Base-by-base conservation (phyloP, 2,329 filamentous ascomycete species). In the Zymoseptoria brevis region DNA sequence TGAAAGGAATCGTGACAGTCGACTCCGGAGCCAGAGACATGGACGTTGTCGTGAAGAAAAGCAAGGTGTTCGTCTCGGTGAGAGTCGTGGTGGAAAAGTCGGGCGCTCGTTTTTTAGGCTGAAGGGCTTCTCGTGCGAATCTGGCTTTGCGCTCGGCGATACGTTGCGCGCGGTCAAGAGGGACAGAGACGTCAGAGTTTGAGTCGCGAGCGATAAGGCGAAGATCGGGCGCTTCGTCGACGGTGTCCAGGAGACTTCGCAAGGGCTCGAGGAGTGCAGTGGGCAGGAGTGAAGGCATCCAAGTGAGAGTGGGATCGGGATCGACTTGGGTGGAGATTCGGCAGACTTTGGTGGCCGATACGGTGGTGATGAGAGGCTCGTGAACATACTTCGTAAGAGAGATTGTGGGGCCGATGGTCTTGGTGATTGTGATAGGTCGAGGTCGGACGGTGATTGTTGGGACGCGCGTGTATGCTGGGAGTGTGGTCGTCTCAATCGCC, bases 291-390 rank as follows among this genome's bases (percentile, higher is more conserved):
- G 56, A 64, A 50, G 67, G 65, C 1, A 24, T 26, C 56, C 56
- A 55, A 50, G 57, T 59, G 11, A 55, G 49, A 16, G 51, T 64
- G 2, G 67, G 69, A 63, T 75, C 73, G 22, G 51, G 61, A 4
- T 50, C 59, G 0, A 60, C 4, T 35, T 66, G 64, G 11, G 62
- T 61, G 2, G 72, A 72, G 13, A 64, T 54, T 8, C 63, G 67
- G 67, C 73, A 74, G 19, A 59, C 67, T 6, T 72, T 69, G 2
- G 73, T 74, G n/a, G 64, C 62, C 26, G 71, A 72, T 29, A 60
- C 67, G 22, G 69, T 72, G 24, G 54, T 50, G 49, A 64, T 49
- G 29, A 62, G 30, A n/a, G 60, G 58, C 4, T 57, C 45, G 29
- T 61, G 58, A 16, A 55, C 61, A 35, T 53, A 62, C 2, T 55